Evolutionary conservation across 2,329 filamentous ascomycete species (phyloP).

Genomic region (Chrysoporthe deuterocubensis): DNA sequence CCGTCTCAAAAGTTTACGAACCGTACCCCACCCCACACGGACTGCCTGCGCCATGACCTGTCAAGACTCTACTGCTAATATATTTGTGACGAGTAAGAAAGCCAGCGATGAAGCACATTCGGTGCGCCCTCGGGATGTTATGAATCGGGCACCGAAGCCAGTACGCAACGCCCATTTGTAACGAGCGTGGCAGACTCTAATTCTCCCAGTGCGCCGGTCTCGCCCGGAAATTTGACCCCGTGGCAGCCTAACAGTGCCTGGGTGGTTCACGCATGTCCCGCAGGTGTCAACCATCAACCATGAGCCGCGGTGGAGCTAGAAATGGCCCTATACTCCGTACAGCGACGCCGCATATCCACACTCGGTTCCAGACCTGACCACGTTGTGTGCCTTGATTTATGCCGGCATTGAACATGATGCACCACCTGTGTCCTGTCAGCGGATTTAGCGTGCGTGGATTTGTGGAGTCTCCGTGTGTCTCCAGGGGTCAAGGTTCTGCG

Average conservation of each 20-base stretch:
- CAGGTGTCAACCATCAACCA: constrained; percentile 10
- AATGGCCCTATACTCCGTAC: neutral
- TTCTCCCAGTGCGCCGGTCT: neutral
- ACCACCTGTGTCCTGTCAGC: neutral
- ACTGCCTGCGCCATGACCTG: neutral
- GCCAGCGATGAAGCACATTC: neutral
- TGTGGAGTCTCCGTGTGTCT: neutral
- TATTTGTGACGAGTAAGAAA: neutral
- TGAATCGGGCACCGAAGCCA: neutral
- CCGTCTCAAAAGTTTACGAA: neutral
- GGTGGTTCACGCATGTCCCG: constrained; percentile 3
- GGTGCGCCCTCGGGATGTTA: neutral
- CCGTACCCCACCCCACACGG: neutral
- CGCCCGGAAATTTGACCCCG: neutral
- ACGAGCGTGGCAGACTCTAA: neutral
- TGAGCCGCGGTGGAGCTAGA: neutral
- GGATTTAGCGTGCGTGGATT: neutral
- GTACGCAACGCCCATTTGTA: neutral
- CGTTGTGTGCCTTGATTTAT: constrained; percentile 7
- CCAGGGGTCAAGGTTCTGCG: constrained; percentile 5
- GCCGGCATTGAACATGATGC: constrained; percentile 3
- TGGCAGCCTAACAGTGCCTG: neutral
- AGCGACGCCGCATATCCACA: neutral
- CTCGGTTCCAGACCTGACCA: neutral
- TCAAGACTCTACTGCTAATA: neutral